Percentiles rank a stretch among this genome's conserved stretches.
Conservation (phyloP, 2,329 filamentous ascomycete genomes). For the Pestalotiopsis sp. region DNA sequence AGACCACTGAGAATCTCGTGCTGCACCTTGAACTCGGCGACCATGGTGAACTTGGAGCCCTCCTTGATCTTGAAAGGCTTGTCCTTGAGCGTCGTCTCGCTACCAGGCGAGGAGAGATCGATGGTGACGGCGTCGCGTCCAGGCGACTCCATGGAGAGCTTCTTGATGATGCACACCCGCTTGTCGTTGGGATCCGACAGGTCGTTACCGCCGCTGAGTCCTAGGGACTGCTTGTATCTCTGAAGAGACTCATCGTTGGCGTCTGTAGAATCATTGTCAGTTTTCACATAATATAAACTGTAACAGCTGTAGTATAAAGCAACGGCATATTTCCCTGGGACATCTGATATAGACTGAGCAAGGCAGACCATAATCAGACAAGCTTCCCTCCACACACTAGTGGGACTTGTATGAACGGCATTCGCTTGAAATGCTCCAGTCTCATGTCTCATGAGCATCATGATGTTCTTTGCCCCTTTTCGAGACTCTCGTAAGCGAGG, state of each 20-base stretch:
- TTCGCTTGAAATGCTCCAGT: too few species aligned
- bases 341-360: too few species aligned
- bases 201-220: slow-evolving; percentile 74
- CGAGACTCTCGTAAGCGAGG: too few species aligned
- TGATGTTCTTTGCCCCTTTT: too few species aligned
- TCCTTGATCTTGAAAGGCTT: slow-evolving; percentile 99
- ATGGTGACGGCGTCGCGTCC: slow-evolving; percentile 86
- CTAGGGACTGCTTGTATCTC: slow-evolving; percentile 96
- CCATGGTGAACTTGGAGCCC: slow-evolving; percentile 91
- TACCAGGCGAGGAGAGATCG: slow-evolving; percentile 75
- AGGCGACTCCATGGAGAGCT: slow-evolving; percentile 83
- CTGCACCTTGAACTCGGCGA: slow-evolving; percentile 91
- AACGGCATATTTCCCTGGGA: too few species aligned
- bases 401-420: too few species aligned
- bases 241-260: slow-evolving; percentile 89
- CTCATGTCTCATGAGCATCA: too few species aligned
- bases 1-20: slow-evolving; percentile 93
- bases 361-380: too few species aligned
- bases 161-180: slow-evolving; percentile 90
- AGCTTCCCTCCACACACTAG: too few species aligned
- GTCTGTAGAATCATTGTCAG: slow-evolving; percentile 42
- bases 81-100: slow-evolving; percentile 78
- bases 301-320: background rate
- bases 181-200: slow-evolving; percentile 79
- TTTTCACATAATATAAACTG: slow-evolving; percentile 18